These are phyloP conservation scores for Starmera dryadoides DNA, from an alignment of 805 yeast genomes.

Conservation along the genomic window DNA sequence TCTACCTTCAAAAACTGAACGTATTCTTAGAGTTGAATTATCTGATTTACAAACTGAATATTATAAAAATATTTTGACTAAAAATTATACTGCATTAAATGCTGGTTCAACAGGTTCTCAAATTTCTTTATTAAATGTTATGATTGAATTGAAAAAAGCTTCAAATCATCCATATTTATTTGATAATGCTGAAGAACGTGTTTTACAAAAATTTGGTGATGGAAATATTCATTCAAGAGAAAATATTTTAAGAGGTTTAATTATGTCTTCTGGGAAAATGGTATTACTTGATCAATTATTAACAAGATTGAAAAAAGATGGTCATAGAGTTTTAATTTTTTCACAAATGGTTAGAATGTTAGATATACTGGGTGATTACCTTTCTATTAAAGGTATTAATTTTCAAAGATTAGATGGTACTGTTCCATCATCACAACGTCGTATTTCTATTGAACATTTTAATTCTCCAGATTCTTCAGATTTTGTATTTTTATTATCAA, in stretches of 20 bases:
- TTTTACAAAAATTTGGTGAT: slow-evolving; percentile 55
- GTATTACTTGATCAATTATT: slow-evolving; percentile 86
- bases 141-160: slow-evolving; percentile 95
- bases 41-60: slow-evolving; percentile 94
- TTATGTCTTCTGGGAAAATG: slow-evolving; percentile 98
- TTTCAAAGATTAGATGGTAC: slow-evolving; percentile 97
- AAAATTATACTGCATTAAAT: slow-evolving; percentile 85
- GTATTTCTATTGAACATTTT: slow-evolving; percentile 93
- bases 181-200: slow-evolving; percentile 85
- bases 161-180: slow-evolving; percentile 95
- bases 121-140: slow-evolving; percentile 79
- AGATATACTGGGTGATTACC: slow-evolving; percentile 90
- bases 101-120: slow-evolving; percentile 75
- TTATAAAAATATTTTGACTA: slow-evolving; percentile 87
- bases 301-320: slow-evolving; percentile 80
- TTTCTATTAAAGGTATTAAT: slow-evolving; percentile 76
- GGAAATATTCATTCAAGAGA: slow-evolving; percentile 51
- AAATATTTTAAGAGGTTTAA: slow-evolving; percentile 77
- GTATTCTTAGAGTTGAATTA: slow-evolving; percentile 89
- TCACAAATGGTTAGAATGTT: slow-evolving; percentile 97
- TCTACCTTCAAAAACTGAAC: slow-evolving; percentile 90
- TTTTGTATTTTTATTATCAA: slow-evolving; percentile 81
- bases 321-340: slow-evolving; percentile 91
- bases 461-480: slow-evolving; percentile 91
- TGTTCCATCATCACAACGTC: slow-evolving; percentile 86